Evolutionary conservation across 2,329 filamentous ascomycete genomes (phyloP).

Genomic region (Aspergillus fructus): DNA sequence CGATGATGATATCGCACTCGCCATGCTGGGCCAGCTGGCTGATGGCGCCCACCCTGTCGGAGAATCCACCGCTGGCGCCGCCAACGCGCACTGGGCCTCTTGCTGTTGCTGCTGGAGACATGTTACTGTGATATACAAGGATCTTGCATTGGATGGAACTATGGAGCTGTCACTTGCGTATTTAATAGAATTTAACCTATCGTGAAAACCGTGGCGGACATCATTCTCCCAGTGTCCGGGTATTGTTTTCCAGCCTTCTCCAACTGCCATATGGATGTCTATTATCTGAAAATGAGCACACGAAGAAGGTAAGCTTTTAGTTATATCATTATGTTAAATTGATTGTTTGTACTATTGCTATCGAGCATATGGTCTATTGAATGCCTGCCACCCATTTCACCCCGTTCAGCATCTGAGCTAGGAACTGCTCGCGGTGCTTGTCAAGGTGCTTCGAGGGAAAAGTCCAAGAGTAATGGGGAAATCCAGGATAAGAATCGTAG

Average conservation of each 20-base stretch:
- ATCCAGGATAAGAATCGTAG: not conserved
- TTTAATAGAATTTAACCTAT: no score
- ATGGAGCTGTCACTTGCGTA: not conserved
- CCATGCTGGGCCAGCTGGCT: not conserved
- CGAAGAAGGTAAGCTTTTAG: no score
- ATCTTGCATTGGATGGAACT: no score
- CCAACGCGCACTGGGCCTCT: not conserved
- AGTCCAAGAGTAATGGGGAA: not conserved
- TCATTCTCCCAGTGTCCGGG: not conserved
- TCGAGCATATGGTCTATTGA: not conserved
- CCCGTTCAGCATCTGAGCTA: not conserved
- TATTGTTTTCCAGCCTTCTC: not conserved
- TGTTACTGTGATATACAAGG: no score
- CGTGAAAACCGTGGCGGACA: not conserved
- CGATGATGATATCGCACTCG: conserved; percentile 18
- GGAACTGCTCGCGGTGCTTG: not conserved
- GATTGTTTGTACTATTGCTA: no score
- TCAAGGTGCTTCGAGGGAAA: not conserved
- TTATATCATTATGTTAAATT: no score
- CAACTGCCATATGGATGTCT: no score
- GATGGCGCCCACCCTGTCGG: not conserved
- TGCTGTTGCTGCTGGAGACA: no score
- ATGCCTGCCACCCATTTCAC: not conserved
- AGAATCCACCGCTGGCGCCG: not conserved
- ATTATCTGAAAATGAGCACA: not conserved